These are phyloP conservation scores for Podila horticola DNA, from an alignment of 192 early-diverging fungal species.

Conservation along the genomic window DNA sequence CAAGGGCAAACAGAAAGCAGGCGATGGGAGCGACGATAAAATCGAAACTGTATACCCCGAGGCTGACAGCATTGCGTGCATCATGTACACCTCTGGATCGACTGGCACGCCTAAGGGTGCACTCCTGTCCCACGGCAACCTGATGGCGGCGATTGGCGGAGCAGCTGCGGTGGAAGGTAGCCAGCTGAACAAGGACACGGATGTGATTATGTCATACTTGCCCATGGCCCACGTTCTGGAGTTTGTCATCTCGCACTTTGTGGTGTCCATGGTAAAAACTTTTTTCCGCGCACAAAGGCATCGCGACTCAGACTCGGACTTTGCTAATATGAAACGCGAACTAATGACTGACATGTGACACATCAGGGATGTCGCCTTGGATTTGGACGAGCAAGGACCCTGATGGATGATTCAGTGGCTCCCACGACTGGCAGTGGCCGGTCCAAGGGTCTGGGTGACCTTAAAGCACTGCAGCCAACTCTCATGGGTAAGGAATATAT, in stretches of 20 bases:
- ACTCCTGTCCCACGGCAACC: conserved; percentile 70
- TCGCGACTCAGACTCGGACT: background rate
- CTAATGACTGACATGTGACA: background rate
- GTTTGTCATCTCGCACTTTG: conserved; percentile 66
- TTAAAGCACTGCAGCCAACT: conserved; percentile 75
- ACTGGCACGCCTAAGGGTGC: conserved; percentile 87
- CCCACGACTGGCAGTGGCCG: conserved; percentile 37
- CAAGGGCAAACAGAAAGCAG: conserved; percentile 16
- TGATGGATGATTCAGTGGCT: conserved; percentile 70
- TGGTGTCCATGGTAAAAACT: conserved; percentile 47
- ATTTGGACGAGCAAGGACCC: conserved; percentile 72
- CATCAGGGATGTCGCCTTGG: conserved; percentile 63
- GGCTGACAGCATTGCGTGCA: conserved; percentile 57
- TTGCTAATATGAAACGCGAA: background rate
- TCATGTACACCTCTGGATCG: conserved; percentile 82
- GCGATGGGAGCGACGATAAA: conserved; percentile 1
- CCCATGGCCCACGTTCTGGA: conserved; percentile 79
- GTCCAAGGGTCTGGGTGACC: conserved; percentile 74
- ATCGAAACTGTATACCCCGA: conserved; percentile 34
- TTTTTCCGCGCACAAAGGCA: background rate
- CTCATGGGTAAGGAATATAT: conserved; percentile 58
- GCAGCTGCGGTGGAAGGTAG: conserved; percentile 40
- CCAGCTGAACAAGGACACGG: conserved; percentile 31
- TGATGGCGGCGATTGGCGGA: conserved; percentile 67
- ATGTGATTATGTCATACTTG: conserved; percentile 64